phyloP scores from a whole-genome alignment of 345 rosid species.

The Aquilaria malaccensis region DNA sequence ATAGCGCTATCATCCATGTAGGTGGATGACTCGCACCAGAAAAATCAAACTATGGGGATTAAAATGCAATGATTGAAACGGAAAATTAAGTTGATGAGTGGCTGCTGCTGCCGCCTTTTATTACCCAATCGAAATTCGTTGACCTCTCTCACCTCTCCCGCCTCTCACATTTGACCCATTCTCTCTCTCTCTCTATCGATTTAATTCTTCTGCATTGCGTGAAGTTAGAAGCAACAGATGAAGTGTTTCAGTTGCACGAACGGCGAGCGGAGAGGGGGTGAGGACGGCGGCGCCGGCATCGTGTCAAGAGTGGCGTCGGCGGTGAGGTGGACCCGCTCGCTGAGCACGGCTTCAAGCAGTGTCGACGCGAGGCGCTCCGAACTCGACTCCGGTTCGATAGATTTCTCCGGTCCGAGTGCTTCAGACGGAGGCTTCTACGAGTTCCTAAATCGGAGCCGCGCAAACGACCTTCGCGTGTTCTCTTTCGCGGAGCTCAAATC shows the following conservation, averaged over 20 bases:
- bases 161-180: too few relatives aligned
- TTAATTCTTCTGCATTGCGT: too few relatives aligned
- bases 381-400: conserved; percentile 77
- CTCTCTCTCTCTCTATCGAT: too few relatives aligned
- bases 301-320: conserved; percentile 47
- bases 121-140: too few relatives aligned
- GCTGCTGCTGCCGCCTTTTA: too few relatives aligned
- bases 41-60: too few relatives aligned
- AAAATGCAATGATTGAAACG: too few relatives aligned
- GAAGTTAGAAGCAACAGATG: conserved; percentile 23
- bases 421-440: conserved; percentile 36
- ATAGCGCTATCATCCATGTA: too few relatives aligned
- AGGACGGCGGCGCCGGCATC: conserved; percentile 7
- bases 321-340: conserved; percentile 82
- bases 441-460: conserved; percentile 50
- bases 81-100: too few relatives aligned
- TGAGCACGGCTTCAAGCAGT: conserved; percentile 78
- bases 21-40: too few relatives aligned
- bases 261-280: conserved; percentile 48
- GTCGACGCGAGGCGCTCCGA: conserved; percentile 79
- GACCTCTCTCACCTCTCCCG: too few relatives aligned
- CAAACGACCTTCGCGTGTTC: conserved; percentile 73
- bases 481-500: conserved; percentile 69
- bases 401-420: conserved; percentile 39
- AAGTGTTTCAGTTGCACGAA: conserved; percentile 93